phyloP scores from a whole-genome alignment of 2,329 filamentous ascomycete species.

The Seiridium cupressi region DNA sequence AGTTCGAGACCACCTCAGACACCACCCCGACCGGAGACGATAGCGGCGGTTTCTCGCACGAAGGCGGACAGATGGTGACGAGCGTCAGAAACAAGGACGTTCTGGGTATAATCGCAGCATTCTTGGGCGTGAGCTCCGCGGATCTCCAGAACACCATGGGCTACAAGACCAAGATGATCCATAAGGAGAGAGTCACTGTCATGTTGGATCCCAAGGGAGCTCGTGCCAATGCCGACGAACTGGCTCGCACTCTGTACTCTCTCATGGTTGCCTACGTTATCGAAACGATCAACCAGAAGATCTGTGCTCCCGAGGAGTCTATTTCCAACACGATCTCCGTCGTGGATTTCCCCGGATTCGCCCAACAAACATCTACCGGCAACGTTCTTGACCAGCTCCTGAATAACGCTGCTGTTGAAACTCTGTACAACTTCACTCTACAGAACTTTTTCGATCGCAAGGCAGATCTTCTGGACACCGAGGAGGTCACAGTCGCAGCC shows the following conservation, averaged over 20 bases:
- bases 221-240: conserved; percentile 86
- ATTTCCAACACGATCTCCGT: conserved; percentile 94
- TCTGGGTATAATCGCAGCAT: conserved; percentile 83
- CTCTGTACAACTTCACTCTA: conserved; percentile 87
- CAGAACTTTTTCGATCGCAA: conserved; percentile 96
- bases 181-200: conserved; percentile 95
- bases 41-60: conserved; percentile 93
- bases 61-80: conserved; percentile 83
- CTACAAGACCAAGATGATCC: conserved; percentile 95
- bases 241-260: conserved; percentile 90
- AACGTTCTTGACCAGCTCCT: conserved; percentile 89
- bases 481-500: conserved; percentile 85
- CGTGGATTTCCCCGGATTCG: conserved; percentile 94
- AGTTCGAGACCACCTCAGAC: conserved; percentile 80
- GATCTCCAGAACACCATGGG: conserved; percentile 87
- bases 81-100: conserved; percentile 93
- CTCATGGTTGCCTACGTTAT: conserved; percentile 92
- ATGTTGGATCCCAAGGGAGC: conserved; percentile 94
- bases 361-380: conserved; percentile 77
- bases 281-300: conserved; percentile 84
- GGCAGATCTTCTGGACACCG: conserved; percentile 88
- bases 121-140: conserved; percentile 78
- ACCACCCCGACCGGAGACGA: conserved; percentile 82
- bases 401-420: conserved; percentile 91
- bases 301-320: conserved; percentile 83